Evolutionary conservation across 108 stramenopile species (phyloP).

Genomic region (Aurantiochytrium sp.): DNA sequence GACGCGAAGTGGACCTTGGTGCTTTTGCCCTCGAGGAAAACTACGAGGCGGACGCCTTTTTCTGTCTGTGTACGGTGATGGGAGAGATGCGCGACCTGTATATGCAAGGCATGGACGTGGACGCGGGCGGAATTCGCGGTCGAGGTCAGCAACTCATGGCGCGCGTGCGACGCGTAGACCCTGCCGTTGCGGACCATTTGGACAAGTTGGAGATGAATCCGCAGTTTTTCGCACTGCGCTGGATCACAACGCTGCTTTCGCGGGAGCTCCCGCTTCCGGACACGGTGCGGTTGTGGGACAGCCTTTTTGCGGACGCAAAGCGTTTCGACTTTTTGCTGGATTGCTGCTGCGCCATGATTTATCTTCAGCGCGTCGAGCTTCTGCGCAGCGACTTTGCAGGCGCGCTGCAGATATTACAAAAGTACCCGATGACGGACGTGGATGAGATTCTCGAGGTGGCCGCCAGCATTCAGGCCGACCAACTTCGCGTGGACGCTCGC

Average conservation of each 20-base stretch:
- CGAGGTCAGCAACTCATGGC: conserved; percentile 67
- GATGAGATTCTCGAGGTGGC: background rate
- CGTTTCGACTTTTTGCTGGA: conserved; percentile 82
- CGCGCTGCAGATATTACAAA: conserved; percentile 35
- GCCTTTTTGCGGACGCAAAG: conserved; percentile 79
- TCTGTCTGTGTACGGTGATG: conserved; percentile 79
- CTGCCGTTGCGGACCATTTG: conserved; percentile 72
- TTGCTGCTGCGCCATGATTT: conserved; percentile 81
- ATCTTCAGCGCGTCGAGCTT: conserved; percentile 68
- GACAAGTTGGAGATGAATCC: conserved; percentile 69
- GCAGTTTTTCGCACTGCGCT: conserved; percentile 73
- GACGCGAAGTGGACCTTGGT: background rate
- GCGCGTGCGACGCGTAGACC: conserved; percentile 69
- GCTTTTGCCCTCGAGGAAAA: conserved; percentile 3
- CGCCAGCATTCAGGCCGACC: background rate
- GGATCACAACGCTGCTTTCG: conserved; percentile 90
- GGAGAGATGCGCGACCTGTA: conserved; percentile 79
- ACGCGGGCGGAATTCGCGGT: conserved; percentile 73
- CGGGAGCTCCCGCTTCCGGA: conserved; percentile 85
- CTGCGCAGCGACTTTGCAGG: conserved; percentile 53
- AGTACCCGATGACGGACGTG: conserved; percentile 32
- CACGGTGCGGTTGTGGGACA: conserved; percentile 94
- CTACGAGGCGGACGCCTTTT: conserved; percentile 84
- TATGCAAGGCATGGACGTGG: conserved; percentile 70
- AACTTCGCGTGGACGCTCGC: background rate